phyloP scores from a whole-genome alignment of 140 eudicot genomes.

The Cichorium intybus region DNA sequence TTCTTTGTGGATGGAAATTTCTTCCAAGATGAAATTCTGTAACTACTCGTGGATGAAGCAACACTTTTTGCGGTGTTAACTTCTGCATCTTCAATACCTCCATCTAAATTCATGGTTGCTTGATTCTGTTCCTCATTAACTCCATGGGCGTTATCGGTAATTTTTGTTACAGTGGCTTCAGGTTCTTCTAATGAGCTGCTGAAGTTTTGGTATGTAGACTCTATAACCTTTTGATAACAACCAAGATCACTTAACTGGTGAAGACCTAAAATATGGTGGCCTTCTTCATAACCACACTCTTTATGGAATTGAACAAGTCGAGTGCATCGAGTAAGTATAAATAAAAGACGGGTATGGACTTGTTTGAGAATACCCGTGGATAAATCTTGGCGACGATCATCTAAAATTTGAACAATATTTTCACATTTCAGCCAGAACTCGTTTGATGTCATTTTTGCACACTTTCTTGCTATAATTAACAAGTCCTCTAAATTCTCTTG shows the following conservation, averaged over 20 bases:
- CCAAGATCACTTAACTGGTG: slow-evolving; percentile 92
- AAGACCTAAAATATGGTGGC: slow-evolving; percentile 53
- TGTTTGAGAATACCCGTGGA: slow-evolving; percentile 86
- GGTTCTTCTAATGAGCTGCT: slow-evolving; percentile 35
- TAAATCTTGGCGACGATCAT: slow-evolving; percentile 93
- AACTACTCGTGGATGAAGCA: slow-evolving; percentile 59
- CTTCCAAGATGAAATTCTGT: slow-evolving; percentile 80
- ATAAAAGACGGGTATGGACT: slow-evolving; percentile 83
- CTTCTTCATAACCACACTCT: slow-evolving; percentile 91
- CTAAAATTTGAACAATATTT: slow-evolving; percentile 79
- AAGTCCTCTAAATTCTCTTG: slow-evolving; percentile 75
- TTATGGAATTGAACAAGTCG: slow-evolving; percentile 95
- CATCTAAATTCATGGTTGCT: slow-evolving; percentile 28
- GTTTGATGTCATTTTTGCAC: slow-evolving; percentile 81
- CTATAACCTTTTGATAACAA: slow-evolving; percentile 52
- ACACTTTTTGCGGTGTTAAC: slow-evolving; percentile 64
- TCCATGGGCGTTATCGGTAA: slow-evolving; percentile 29
- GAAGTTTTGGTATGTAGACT: slow-evolving; percentile 35
- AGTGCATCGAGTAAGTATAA: slow-evolving; percentile 92
- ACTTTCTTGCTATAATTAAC: slow-evolving; percentile 64
- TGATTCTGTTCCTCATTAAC: slow-evolving; percentile 36
- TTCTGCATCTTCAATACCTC: slow-evolving; percentile 42
- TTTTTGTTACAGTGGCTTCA: slow-evolving; percentile 32
- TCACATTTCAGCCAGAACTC: slow-evolving; percentile 95
- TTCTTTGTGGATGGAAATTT: slow-evolving; percentile 66